Evolutionary conservation across 2,329 filamentous ascomycete genomes (phyloP), one percentile per base, ranked within the genome.

Genomic region (Scedosporium boydii): DNA sequence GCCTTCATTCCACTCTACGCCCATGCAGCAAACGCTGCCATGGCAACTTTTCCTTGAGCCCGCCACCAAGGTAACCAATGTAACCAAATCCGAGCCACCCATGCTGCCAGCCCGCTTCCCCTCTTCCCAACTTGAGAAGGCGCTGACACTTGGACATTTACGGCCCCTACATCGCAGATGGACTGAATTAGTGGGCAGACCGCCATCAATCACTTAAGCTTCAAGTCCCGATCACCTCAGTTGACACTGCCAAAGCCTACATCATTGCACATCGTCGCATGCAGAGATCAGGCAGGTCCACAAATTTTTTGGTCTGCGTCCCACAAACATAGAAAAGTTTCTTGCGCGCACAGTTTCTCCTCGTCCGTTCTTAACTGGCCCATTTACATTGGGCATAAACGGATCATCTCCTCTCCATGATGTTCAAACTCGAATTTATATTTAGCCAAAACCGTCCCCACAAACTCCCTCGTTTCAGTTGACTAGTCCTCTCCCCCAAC

Each of bases 371-470:
- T n/a, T n/a, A 48, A 48, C 14, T 29, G 26, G 51, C 23, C 14
- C 23, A 48, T 18, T 26, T 6, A 26, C 27, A 53, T 21, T n/a
- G 34, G 46, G 59, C 59, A 61, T 61, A 51, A 61, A 61, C 16
- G 18, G 27, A 58, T 29, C 10, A 27, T 60, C n/a, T 4, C 27
- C n/a, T 57, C 27, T 42, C 34, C 38, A 34, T 57, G 48, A 62
- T 29, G 51, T 48, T 62, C 60, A 62, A 62, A 62, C 60, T 23
- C 18, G 21, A 41, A 18, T 41, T 51, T 58, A 58, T 57, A 61
- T 61, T 62, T 62, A 62, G 60, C 60, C 60, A 62, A 62, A 62
- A 44, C 38, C 21, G 44, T 14, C 7, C 10, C 51, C n/a, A 56
- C 9, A 27, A 23, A 44, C 26, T 27, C 29, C 21, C 56, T 58